phyloP scores from a whole-genome alignment of 306 rosid species.

The Ziziphus jujuba region DNA sequence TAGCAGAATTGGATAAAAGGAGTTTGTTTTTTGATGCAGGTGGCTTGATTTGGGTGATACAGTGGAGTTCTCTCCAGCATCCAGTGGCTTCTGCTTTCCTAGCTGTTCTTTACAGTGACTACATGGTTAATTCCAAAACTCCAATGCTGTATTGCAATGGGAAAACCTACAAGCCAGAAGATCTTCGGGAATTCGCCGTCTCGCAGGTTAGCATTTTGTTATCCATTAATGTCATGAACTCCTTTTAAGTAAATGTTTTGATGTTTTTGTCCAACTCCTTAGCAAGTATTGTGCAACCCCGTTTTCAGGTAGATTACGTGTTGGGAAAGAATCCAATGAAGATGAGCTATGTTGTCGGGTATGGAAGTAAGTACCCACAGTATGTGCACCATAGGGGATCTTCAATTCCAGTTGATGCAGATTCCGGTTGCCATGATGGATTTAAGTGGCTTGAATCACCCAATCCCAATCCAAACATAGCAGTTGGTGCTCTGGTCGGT shows the following conservation, averaged over 20 bases:
- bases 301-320: slow-evolving; percentile 57
- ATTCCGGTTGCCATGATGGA: slow-evolving; percentile 57
- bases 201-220: slow-evolving; percentile 50
- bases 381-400: slow-evolving; percentile 68
- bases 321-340: slow-evolving; percentile 53
- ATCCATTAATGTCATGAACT: slow-evolving; percentile 1
- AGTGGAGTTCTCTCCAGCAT: slow-evolving; percentile 56
- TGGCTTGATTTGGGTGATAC: slow-evolving; percentile 61
- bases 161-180: slow-evolving; percentile 39
- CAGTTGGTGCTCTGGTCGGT: slow-evolving; percentile 68
- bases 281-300: not conserved
- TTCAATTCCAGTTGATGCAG: slow-evolving; percentile 59
- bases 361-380: slow-evolving; percentile 51
- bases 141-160: slow-evolving; percentile 53
- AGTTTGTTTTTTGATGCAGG: slow-evolving; percentile 29
- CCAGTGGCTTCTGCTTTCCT: slow-evolving; percentile 69
- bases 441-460: slow-evolving; percentile 53
- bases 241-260: too few relatives aligned
- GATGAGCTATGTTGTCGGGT: slow-evolving; percentile 71
- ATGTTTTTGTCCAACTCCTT: not conserved
- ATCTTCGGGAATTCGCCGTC: slow-evolving; percentile 59
- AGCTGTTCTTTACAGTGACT: slow-evolving; percentile 63
- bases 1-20: not conserved
- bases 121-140: slow-evolving; percentile 57
- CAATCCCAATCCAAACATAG: slow-evolving; percentile 55